Percentiles rank a stretch among this genome's conserved stretches.
These are phyloP conservation scores for Aspergillus flavus DNA, from an alignment of 2,329 filamentous ascomycete species.

Conservation along the genomic window DNA sequence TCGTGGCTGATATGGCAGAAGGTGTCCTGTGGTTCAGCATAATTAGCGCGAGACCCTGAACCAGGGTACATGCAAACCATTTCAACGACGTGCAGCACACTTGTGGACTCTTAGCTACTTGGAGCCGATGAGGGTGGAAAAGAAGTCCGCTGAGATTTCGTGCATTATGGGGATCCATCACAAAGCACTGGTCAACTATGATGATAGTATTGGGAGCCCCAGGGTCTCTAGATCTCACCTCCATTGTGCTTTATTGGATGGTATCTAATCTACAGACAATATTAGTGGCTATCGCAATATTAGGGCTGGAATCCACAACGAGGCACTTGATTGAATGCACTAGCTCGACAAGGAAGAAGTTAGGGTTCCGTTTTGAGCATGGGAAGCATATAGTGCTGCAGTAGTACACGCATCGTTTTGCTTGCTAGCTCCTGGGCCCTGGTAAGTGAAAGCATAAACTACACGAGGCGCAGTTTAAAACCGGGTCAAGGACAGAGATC, in stretches of 20 bases:
- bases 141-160: neutral
- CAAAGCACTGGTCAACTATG: neutral
- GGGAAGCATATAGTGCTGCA: neutral
- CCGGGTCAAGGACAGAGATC: too few species aligned
- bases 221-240: neutral
- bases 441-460: neutral
- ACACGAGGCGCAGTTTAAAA: neutral
- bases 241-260: too few species aligned
- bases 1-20: neutral
- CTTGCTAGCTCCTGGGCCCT: neutral
- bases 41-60: neutral
- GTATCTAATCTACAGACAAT: neutral
- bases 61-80: neutral
- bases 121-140: neutral
- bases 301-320: neutral
- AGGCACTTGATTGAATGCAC: neutral
- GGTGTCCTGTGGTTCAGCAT: neutral
- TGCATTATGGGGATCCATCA: neutral
- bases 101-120: neutral
- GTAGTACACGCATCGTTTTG: neutral
- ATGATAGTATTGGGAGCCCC: neutral
- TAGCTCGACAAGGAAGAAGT: too few species aligned
- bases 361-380: too few species aligned
- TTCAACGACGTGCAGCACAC: neutral
- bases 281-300: neutral